Conservation (phyloP, 2,329 filamentous ascomycete species). For the Neodidymelliopsis sp. region DNA sequence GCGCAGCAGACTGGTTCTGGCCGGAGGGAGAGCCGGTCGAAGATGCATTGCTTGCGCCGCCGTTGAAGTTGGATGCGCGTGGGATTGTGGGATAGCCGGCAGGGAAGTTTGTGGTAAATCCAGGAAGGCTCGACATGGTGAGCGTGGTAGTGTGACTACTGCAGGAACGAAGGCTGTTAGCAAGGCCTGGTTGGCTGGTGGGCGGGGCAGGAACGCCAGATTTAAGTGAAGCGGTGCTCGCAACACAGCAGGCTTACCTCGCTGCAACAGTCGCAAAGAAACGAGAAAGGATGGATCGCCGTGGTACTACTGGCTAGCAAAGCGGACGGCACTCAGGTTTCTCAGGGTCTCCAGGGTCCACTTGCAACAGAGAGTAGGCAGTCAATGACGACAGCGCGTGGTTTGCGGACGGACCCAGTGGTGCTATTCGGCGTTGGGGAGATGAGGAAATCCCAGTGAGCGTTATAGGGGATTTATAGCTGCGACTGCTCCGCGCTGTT, state of each 20-base stretch:
- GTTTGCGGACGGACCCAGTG: slow-evolving; percentile 13
- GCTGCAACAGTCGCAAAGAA: slow-evolving; percentile 18
- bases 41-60: slow-evolving; percentile 31
- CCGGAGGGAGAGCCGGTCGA: slow-evolving; percentile 34
- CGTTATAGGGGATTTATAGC: slow-evolving; percentile 39
- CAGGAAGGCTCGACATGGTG: slow-evolving; percentile 38
- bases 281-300: slow-evolving; percentile 9
- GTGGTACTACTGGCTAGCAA: slow-evolving; percentile 3
- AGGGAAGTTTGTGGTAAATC: slow-evolving; percentile 43
- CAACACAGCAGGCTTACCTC: slow-evolving; percentile 33
- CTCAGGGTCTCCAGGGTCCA: slow-evolving; percentile 25
- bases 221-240: slow-evolving; percentile 22
- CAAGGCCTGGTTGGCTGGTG: slow-evolving; percentile 32
- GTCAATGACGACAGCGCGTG: slow-evolving; percentile 22
- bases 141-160: slow-evolving; percentile 27
- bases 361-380: slow-evolving; percentile 6
- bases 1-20: slow-evolving; percentile 30
- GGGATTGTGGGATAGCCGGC: slow-evolving; percentile 43
- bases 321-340: slow-evolving; percentile 2
- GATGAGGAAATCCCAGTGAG: slow-evolving; percentile 24
- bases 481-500: slow-evolving; percentile 4
- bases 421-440: slow-evolving; percentile 23
- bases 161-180: slow-evolving; percentile 38
- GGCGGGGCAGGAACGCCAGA: slow-evolving; percentile 25
- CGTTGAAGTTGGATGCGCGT: slow-evolving; percentile 38